A percentile compares a stretch with the other conserved stretches of the same genome.
These are phyloP conservation scores for Eucalyptus cladocalyx DNA, from an alignment of 345 rosid genomes.

Conservation along the genomic window DNA sequence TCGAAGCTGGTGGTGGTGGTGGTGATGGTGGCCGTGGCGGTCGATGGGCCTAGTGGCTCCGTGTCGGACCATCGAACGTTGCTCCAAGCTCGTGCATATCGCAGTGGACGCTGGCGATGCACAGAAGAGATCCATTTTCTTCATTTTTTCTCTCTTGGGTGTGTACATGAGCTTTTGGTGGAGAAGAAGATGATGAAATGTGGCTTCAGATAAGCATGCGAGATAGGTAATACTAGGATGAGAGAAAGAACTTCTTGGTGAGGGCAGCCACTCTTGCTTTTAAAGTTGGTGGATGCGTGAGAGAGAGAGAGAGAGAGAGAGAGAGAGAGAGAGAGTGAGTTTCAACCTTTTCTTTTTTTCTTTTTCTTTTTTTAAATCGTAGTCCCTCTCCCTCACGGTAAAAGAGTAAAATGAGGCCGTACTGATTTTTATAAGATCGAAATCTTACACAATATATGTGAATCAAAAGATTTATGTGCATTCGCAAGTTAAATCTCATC, in stretches of 20 bases:
- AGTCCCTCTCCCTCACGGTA: not conserved
- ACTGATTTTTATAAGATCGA: not conserved
- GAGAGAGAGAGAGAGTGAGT: not conserved
- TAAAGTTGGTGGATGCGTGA: not conserved
- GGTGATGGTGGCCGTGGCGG: not conserved
- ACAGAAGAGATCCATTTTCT: constrained; percentile 61
- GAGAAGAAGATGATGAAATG: not conserved
- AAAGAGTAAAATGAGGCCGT: not conserved
- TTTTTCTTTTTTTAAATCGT: not conserved
- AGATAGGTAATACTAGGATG: not conserved
- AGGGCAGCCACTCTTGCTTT: constrained; percentile 1
- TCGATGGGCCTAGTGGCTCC: constrained; percentile 10
- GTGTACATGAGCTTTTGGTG: not conserved
- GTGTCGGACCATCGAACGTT: constrained; percentile 29
- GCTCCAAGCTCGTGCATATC: constrained; percentile 39
- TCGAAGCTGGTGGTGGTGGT: not conserved
- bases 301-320: not conserved
- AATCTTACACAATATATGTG: not conserved
- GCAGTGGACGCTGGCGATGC: constrained; percentile 84
- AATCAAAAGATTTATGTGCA: not conserved
- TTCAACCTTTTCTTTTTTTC: not conserved
- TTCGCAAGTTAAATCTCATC: not conserved
- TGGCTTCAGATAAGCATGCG: not conserved
- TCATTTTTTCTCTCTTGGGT: constrained; percentile 17
- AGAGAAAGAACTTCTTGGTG: not conserved